Conservation (phyloP, 2,329 filamentous ascomycete genomes). For the Pezicula rhizophila region DNA sequence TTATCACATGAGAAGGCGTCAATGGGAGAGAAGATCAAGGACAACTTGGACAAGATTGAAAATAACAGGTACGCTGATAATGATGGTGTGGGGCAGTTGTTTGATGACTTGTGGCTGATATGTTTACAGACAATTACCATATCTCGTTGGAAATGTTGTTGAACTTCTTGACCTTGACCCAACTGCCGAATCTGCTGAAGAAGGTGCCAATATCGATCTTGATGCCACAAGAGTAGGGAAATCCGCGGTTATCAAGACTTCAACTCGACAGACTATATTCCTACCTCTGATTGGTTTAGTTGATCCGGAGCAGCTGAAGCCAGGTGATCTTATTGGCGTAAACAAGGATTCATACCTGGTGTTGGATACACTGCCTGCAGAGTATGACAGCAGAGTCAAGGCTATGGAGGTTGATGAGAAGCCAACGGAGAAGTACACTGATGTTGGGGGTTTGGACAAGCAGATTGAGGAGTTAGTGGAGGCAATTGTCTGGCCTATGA, state of each 20-base stretch:
- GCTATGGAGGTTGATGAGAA: conserved; percentile 99
- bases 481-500: conserved; percentile 99
- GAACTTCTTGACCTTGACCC: conserved; percentile 96
- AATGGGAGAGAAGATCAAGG: conserved; percentile 99
- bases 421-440: conserved; percentile 96
- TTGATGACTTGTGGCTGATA: conserved; percentile 7
- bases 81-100: background rate
- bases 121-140: conserved; percentile 76
- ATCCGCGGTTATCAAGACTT: conserved; percentile 98
- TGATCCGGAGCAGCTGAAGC: conserved; percentile 90
- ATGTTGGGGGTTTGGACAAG: conserved; percentile 96
- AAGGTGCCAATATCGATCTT: conserved; percentile 96
- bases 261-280: conserved; percentile 97
- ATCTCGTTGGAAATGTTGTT: conserved; percentile 96
- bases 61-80: conserved; percentile 74
- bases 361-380: conserved; percentile 90
- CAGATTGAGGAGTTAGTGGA: conserved; percentile 99
- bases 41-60: conserved; percentile 97
- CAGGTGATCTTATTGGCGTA: conserved; percentile 92
- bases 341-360: conserved; percentile 99
- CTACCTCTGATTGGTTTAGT: conserved; percentile 94
- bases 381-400: conserved; percentile 98
- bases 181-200: conserved; percentile 89
- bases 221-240: conserved; percentile 96
- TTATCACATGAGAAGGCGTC: conserved; percentile 90